Evolutionary conservation across 306 rosid species (phyloP), one percentile per base, ranked within the genome.

Genomic region (Cicer yamashitae): DNA sequence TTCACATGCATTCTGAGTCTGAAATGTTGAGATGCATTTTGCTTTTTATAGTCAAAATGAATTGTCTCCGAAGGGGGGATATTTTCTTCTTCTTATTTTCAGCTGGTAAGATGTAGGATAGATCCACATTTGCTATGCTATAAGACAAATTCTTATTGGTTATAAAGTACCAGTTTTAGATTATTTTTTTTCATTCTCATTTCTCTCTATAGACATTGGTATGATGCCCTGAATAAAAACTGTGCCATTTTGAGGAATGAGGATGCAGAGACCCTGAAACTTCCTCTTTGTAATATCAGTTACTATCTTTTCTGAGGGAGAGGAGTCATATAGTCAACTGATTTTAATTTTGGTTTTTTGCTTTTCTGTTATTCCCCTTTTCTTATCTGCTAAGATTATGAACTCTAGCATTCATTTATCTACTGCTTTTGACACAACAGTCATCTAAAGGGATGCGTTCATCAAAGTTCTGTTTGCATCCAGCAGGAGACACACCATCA

Each of bases 401-500:
- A 51, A 81, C 79, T n/a, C 43, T 45, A 13, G 54, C 30, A 59
- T 64, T 81, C 57, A 25, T 70, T 75, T 75, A 70, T 85, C 37
- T 18, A 7, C 54, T 78, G 84, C 20, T 76, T 73, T 50, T 86
- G 60, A 65, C 74, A 37, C 56, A 60, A 79, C 90, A 96, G 99
- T 92, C 97, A 82, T 61, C 99, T 6, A 77, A 51, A 78, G 93
- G 99, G 77, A 96, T 96, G 99, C 93, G 90, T 45, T 81, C 84
- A 25, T 92, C 98, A 48, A 96, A 96, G 91, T 96, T 92, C 83
- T 92, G 99, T 84, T 86, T 96, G 82, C 84, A 92, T 84, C 98
- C 98, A 10, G 98, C 99, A 0, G 98, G 99, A 79, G 99, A 96
- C 82, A 92, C 99, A 43, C 98, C 99, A 7, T 96, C 99, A 5